Conservation (phyloP, 495 filamentous ascomycete species). For the Friedmanniomyces simplex region DNA sequence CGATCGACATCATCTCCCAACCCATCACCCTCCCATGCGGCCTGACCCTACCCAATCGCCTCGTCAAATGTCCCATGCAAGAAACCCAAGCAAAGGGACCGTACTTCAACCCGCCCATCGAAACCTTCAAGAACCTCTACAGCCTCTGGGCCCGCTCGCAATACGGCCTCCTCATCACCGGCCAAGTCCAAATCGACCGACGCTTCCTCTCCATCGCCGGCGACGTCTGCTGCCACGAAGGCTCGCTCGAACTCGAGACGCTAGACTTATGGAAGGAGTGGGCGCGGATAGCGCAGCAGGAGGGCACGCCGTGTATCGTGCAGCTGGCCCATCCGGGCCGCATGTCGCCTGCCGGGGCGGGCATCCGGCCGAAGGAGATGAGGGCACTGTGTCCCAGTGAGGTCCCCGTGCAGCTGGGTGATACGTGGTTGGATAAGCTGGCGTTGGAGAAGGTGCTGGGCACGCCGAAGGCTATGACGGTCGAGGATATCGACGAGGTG, state of each 20-base stretch:
- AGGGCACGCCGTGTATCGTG: constrained; percentile 22
- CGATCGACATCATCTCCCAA: constrained; percentile 5
- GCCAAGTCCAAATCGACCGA: constrained; percentile 18
- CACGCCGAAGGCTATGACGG: constrained; percentile 12
- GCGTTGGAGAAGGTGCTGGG: constrained; percentile 11
- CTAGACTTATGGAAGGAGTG: constrained; percentile 22
- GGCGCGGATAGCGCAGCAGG: constrained; percentile 15
- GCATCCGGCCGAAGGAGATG: constrained; percentile 16
- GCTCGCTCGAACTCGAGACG: constrained; percentile 3
- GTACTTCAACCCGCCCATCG: constrained; percentile 22
- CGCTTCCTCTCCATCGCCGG: constrained; percentile 21
- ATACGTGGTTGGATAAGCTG: constrained; percentile 26
- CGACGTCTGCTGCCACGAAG: constrained; percentile 18
- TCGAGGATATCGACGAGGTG: constrained; percentile 15
- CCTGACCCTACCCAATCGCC: constrained; percentile 11
- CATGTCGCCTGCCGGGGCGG: constrained; percentile 20
- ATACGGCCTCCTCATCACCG: constrained; percentile 19
- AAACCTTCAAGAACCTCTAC: constrained; percentile 25
- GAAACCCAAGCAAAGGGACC: constrained; percentile 26
- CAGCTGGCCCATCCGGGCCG: constrained; percentile 23
- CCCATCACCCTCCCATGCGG: constrained; percentile 13
- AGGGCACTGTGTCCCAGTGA: constrained; percentile 15
- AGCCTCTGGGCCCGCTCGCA: constrained; percentile 18
- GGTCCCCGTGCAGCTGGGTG: constrained; percentile 19
- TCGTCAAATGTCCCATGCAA: constrained; percentile 24